Conservation (phyloP, 2,329 filamentous ascomycete genomes). For the Rhynchosporium agropyri region DNA sequence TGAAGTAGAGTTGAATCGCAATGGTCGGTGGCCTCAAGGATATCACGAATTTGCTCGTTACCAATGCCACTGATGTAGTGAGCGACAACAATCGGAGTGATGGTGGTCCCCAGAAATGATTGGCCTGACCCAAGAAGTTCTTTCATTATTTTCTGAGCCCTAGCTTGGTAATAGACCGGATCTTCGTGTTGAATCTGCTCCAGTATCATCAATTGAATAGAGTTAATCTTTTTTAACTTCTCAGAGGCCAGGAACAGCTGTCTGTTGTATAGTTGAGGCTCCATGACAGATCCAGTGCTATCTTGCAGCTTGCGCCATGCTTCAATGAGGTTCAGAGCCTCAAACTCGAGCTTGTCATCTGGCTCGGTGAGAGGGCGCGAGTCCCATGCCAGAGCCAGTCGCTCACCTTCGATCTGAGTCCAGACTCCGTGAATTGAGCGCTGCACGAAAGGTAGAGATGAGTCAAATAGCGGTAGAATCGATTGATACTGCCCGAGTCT, state of each 20-base stretch:
- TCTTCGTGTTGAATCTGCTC: slow-evolving; percentile 58
- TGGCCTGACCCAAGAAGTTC: slow-evolving; percentile 39
- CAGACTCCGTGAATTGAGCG: slow-evolving; percentile 58
- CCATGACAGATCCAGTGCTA: slow-evolving; percentile 44
- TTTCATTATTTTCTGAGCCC: slow-evolving; percentile 47
- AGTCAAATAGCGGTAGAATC: slow-evolving; percentile 45
- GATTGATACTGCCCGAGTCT: slow-evolving; percentile 53
- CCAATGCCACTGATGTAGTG: slow-evolving; percentile 58
- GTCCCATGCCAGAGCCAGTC: slow-evolving; percentile 52
- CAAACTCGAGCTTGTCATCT: slow-evolving; percentile 43
- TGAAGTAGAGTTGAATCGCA: slow-evolving; percentile 44
- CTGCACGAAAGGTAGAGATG: slow-evolving; percentile 26
- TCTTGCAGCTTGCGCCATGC: slow-evolving; percentile 49
- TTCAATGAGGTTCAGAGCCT: slow-evolving; percentile 45
- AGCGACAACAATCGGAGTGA: slow-evolving; percentile 42
- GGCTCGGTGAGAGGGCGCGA: slow-evolving; percentile 43
- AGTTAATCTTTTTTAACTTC: slow-evolving; percentile 54
- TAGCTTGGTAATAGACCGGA: slow-evolving; percentile 52
- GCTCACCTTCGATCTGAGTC: slow-evolving; percentile 60
- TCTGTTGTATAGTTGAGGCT: slow-evolving; percentile 55
- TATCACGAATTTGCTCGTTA: slow-evolving; percentile 49
- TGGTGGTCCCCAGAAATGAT: slow-evolving; percentile 25
- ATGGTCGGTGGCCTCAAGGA: slow-evolving; percentile 40
- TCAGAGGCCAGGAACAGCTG: slow-evolving; percentile 54
- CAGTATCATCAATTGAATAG: slow-evolving; percentile 56